Percentiles rank a stretch among this genome's conserved stretches.
Conservation (phyloP, 139 green algal species). For the Pleodorina starrii region DNA sequence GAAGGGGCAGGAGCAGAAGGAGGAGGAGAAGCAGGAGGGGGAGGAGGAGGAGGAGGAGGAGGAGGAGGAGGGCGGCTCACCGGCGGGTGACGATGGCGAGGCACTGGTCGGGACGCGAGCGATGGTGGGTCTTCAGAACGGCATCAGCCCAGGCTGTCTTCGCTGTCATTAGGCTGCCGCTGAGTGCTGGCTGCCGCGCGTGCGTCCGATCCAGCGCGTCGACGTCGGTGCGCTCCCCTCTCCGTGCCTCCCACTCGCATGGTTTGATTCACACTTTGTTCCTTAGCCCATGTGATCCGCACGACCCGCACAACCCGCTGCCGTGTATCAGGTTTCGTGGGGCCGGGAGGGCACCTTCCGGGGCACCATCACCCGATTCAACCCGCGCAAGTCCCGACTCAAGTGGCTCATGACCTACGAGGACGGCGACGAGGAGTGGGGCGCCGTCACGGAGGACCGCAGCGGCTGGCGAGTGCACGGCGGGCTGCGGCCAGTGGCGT, state of each 20-base stretch:
- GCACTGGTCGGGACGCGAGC: background rate
- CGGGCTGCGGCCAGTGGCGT: background rate
- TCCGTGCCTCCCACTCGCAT: too few relatives aligned
- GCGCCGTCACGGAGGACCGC: background rate
- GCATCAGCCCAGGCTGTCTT: too few relatives aligned
- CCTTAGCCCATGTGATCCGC: too few relatives aligned
- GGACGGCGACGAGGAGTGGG: constrained; percentile 48
- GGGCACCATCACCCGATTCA: constrained; percentile 24
- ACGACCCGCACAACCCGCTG: too few relatives aligned
- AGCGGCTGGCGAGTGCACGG: constrained; percentile 17
- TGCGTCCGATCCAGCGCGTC: too few relatives aligned
- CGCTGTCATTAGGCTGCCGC: too few relatives aligned
- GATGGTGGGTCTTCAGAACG: constrained; percentile 3
- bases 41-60: background rate
- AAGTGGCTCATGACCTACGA: constrained; percentile 30
- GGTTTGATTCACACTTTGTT: too few relatives aligned
- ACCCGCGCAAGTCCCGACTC: background rate
- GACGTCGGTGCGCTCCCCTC: too few relatives aligned
- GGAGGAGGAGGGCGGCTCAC: background rate
- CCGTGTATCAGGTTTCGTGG: constrained; percentile 36
- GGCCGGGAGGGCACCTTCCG: constrained; percentile 23
- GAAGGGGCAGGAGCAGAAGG: background rate
- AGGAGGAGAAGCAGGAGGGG: background rate
- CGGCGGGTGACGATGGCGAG: background rate
- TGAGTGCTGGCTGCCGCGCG: too few relatives aligned